Conservation (phyloP, 768 basidiomycete species). For the Lanmaoa pseudosensibilis region DNA sequence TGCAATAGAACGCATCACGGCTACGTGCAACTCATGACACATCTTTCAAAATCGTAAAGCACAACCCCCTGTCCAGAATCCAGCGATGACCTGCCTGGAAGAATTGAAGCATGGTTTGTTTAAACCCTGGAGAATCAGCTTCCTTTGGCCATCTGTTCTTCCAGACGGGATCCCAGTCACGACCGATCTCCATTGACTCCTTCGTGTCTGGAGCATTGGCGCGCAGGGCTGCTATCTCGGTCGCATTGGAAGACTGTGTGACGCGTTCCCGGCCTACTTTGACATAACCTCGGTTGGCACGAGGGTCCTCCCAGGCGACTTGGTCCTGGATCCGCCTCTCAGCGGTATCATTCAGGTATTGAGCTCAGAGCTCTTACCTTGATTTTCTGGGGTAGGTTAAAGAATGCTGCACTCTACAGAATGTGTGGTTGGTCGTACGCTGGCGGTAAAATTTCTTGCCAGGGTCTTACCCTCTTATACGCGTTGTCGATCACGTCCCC, state of each 20-base stretch:
- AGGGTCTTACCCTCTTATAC: constrained; percentile 57
- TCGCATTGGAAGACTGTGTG: constrained; percentile 66
- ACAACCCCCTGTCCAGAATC: not conserved
- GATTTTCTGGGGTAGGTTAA: constrained; percentile 55
- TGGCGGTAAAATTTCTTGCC: constrained; percentile 2
- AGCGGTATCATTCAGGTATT: not conserved
- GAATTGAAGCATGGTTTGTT: constrained; percentile 71
- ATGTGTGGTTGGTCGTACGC: not conserved
- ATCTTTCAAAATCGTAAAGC: constrained; percentile 42
- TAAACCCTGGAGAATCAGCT: constrained; percentile 62
- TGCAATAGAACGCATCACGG: constrained; percentile 85
- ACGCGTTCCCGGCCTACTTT: constrained; percentile 79
- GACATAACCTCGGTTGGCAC: constrained; percentile 85
- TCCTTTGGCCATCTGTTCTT: constrained; percentile 81
- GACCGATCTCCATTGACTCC: constrained; percentile 87
- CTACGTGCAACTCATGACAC: constrained; percentile 72
- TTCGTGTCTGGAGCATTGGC: constrained; percentile 76
- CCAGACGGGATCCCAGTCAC: constrained; percentile 77
- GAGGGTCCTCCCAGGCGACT: constrained; percentile 82
- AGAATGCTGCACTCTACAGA: constrained; percentile 73
- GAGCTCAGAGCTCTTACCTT: constrained; percentile 44
- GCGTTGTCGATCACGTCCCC: constrained; percentile 53
- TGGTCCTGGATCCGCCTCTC: constrained; percentile 40
- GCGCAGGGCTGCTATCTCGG: constrained; percentile 75
- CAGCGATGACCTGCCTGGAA: constrained; percentile 49